A percentile compares a stretch with the other conserved stretches of the same genome.
phyloP scores from a whole-genome alignment of 2,329 filamentous ascomycete species.

The Didymosphaeria variabile region DNA sequence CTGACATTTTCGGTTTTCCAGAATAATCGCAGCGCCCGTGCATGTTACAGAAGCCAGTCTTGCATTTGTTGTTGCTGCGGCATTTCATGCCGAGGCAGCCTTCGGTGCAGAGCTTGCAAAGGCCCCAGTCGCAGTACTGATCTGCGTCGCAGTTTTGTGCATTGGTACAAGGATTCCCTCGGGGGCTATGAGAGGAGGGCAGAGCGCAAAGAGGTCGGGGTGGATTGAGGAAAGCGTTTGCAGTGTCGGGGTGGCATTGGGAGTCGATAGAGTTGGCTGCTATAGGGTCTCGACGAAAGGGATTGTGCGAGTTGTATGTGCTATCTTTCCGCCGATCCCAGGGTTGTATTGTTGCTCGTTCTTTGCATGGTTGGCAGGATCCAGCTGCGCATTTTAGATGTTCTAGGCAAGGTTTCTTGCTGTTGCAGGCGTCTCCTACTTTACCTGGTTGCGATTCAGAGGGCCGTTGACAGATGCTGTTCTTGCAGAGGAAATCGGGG shows the following conservation, averaged over 20 bases:
- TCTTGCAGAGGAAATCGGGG: constrained; percentile 42
- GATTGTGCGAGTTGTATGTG: constrained; percentile 18
- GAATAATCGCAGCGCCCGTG: constrained; percentile 42
- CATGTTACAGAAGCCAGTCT: constrained; percentile 44
- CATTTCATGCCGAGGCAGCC: constrained; percentile 38
- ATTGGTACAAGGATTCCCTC: constrained; percentile 35
- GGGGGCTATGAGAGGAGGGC: constrained; percentile 8
- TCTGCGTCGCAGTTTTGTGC: constrained; percentile 36
- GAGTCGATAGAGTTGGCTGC: constrained; percentile 21
- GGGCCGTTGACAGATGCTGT: constrained; percentile 39
- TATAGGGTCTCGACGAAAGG: constrained; percentile 6
- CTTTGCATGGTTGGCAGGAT: constrained; percentile 32
- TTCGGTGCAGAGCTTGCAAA: constrained; percentile 36
- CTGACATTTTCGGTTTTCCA: constrained; percentile 27
- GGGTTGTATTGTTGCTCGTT: constrained; percentile 26
- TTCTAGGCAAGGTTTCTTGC: constrained; percentile 38
- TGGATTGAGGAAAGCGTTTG: constrained; percentile 21
- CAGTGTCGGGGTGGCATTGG: constrained; percentile 30
- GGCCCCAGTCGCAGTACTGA: constrained; percentile 41
- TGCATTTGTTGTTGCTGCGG: constrained; percentile 39
- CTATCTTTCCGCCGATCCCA: constrained; percentile 12
- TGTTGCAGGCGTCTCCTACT: constrained; percentile 36
- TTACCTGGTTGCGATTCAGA: constrained; percentile 35
- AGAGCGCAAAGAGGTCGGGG: constrained; percentile 14
- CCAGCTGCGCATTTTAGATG: constrained; percentile 35